These are phyloP conservation scores for Pichia membranifaciens DNA, from an alignment of 805 yeast genomes.

Conservation along the genomic window DNA sequence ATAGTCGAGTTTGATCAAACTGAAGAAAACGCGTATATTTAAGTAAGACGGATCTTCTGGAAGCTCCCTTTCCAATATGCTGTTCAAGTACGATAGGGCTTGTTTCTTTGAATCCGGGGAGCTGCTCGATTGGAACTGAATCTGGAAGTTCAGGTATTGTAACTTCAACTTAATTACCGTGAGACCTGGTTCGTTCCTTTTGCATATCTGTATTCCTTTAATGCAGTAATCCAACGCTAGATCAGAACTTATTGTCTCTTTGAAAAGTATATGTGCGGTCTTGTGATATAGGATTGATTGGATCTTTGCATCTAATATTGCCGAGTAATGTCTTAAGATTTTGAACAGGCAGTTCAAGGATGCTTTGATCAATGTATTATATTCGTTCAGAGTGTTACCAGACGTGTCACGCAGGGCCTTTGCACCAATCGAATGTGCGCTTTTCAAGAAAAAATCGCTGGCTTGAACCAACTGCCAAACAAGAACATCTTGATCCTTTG, in stretches of 20 bases:
- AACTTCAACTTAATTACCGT: conserved; percentile 25
- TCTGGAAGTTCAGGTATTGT: conserved; percentile 35
- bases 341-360: conserved; percentile 35
- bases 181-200: conserved; percentile 21
- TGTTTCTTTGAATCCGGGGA: not conserved
- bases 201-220: conserved; percentile 25
- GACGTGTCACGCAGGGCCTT: not conserved
- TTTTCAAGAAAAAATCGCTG: conserved; percentile 5
- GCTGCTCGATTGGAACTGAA: conserved; percentile 25
- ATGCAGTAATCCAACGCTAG: conserved; percentile 35
- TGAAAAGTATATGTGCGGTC: conserved; percentile 33
- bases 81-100: too few relatives aligned
- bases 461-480: conserved; percentile 9
- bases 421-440: not conserved
- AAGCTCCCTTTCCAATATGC: too few relatives aligned
- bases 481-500: not conserved
- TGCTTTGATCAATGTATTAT: conserved; percentile 30
- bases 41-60: too few relatives aligned
- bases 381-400: conserved; percentile 19
- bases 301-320: conserved; percentile 10
- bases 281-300: conserved; percentile 31
- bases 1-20: too few relatives aligned
- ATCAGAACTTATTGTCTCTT: conserved; percentile 37
- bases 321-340: conserved; percentile 28
- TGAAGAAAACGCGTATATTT: too few relatives aligned